A percentile compares a stretch with the other conserved stretches of the same genome.
phyloP scores from a whole-genome alignment of 2,329 filamentous ascomycete species.

The Tolypocladium tropicale region DNA sequence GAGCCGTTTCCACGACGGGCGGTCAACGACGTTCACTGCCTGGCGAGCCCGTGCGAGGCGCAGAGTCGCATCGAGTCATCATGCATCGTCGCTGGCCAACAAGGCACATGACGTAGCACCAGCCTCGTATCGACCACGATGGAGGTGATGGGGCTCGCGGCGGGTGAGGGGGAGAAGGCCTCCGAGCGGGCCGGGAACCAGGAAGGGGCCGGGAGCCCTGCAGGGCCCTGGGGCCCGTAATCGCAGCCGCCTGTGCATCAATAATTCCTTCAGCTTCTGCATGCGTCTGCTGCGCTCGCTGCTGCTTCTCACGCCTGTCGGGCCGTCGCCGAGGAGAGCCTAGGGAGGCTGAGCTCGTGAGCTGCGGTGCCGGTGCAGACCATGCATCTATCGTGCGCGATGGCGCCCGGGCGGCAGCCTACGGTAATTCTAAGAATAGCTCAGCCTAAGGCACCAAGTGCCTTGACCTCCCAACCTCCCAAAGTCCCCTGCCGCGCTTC shows the following conservation, averaged over 20 bases:
- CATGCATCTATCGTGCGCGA: too few species aligned
- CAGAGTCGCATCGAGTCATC: neutral
- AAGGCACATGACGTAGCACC: slow-evolving; percentile 11
- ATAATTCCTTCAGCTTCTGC: neutral
- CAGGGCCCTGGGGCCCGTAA: neutral
- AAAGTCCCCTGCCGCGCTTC: neutral
- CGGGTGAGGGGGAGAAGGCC: neutral
- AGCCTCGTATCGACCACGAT: slow-evolving; percentile 5
- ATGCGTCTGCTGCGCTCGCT: too few species aligned
- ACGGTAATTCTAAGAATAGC: neutral
- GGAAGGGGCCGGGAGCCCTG: neutral
- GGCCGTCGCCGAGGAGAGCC: neutral
- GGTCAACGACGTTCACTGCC: neutral
- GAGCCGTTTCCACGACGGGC: neutral
- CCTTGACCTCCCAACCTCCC: too few species aligned
- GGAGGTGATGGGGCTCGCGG: neutral
- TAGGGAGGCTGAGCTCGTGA: neutral
- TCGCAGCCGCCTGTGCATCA: neutral
- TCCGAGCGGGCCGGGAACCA: neutral
- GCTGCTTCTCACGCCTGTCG: neutral
- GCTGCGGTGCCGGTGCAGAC: neutral
- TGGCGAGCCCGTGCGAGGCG: neutral
- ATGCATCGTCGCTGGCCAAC: neutral
- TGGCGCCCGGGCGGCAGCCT: neutral
- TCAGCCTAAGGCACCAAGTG: too few species aligned